Percentiles rank a stretch among this genome's conserved stretches.
Conservation (phyloP, 2,329 filamentous ascomycete genomes). For the Clonostachys rhizophaga region DNA sequence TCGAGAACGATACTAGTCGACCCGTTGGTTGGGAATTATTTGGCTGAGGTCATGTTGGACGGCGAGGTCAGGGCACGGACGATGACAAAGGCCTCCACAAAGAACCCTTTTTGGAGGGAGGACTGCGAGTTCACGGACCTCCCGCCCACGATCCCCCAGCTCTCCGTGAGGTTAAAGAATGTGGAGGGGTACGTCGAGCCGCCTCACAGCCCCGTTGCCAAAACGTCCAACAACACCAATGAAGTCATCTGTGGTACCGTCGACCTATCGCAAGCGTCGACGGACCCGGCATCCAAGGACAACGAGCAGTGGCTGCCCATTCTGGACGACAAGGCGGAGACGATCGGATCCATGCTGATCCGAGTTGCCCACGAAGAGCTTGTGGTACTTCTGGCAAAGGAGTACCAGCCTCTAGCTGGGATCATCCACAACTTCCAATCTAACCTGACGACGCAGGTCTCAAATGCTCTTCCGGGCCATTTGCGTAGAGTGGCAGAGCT, state of each 20-base stretch:
- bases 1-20: constrained; percentile 22
- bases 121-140: constrained; percentile 74
- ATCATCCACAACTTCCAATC: constrained; percentile 81
- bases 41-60: constrained; percentile 75
- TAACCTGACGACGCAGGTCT: constrained; percentile 80
- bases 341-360: constrained; percentile 79
- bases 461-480: constrained; percentile 71
- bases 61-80: constrained; percentile 75
- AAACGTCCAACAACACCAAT: constrained; percentile 30
- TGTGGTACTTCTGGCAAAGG: constrained; percentile 78
- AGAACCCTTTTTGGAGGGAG: constrained; percentile 78
- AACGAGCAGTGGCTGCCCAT: constrained; percentile 87
- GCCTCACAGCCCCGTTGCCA: constrained; percentile 33
- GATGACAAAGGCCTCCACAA: constrained; percentile 64
- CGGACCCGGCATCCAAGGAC: constrained; percentile 67
- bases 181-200: constrained; percentile 36
- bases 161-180: constrained; percentile 70
- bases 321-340: constrained; percentile 68
- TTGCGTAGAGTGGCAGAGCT: constrained; percentile 79
- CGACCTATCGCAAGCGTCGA: constrained; percentile 75
- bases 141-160: constrained; percentile 61
- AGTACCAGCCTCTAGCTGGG: constrained; percentile 80
- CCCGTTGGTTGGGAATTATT: constrained; percentile 60
- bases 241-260: constrained; percentile 64
- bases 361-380: constrained; percentile 82